A percentile compares a stretch with the other conserved stretches of the same genome.
Conservation (phyloP, 108 stramenopile species). For the Licmophora abbreviata region DNA sequence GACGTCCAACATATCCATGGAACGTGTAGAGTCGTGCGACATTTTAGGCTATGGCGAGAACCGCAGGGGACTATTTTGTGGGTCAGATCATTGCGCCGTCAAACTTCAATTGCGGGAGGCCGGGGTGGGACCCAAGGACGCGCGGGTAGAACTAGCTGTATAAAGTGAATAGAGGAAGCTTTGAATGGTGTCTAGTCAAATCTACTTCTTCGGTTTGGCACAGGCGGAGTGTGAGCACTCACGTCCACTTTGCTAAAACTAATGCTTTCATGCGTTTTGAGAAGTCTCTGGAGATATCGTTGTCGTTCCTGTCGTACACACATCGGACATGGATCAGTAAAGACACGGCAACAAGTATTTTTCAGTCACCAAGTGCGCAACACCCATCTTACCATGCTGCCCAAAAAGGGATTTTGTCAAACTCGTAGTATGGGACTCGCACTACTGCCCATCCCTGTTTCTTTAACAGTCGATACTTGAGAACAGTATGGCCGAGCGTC, state of each 20-base stretch:
- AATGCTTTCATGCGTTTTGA: conserved; percentile 79
- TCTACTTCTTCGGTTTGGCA: conserved; percentile 46
- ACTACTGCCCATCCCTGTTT: conserved; percentile 80
- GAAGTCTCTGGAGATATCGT: conserved; percentile 72
- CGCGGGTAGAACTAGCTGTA: too few relatives aligned
- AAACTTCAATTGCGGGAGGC: too few relatives aligned
- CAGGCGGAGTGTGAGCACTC: conserved; percentile 68
- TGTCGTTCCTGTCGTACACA: conserved; percentile 47
- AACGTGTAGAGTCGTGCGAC: conserved; percentile 11
- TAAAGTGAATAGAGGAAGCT: too few relatives aligned
- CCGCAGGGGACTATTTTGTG: conserved; percentile 26
- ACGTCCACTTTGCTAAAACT: conserved; percentile 73
- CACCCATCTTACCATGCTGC: conserved; percentile 56
- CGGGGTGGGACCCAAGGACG: too few relatives aligned
- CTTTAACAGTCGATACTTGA: conserved; percentile 81
- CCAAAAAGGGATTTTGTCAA: conserved; percentile 85
- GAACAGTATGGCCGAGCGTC: conserved; percentile 72
- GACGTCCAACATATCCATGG: conserved; percentile 4
- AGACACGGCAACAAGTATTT: neutral
- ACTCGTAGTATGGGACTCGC: conserved; percentile 82
- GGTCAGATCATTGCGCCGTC: conserved; percentile 38
- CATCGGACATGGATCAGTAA: neutral
- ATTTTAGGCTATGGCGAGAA: conserved; percentile 27
- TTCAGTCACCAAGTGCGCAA: neutral
- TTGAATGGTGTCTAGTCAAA: conserved; percentile 79